A percentile compares a stretch with the other conserved stretches of the same genome.
Conservation (phyloP, 2,329 filamentous ascomycete genomes). For the Harringtonia aguacate region DNA sequence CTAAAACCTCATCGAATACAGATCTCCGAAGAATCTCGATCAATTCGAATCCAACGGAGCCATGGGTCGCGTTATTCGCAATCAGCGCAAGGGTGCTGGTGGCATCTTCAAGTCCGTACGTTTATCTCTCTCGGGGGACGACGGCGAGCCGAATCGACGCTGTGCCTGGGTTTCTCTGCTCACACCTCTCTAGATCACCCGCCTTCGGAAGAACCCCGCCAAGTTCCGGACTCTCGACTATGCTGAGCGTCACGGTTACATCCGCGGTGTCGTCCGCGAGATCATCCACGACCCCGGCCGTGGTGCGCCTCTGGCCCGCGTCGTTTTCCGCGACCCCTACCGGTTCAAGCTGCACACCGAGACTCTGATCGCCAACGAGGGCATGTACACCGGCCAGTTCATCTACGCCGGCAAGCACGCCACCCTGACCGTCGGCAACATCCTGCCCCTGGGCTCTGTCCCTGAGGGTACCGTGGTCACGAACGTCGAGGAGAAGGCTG, state of each 20-base stretch:
- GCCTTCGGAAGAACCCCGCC: slow-evolving; percentile 87
- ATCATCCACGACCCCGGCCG: slow-evolving; percentile 98
- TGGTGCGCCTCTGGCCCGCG: slow-evolving; percentile 94
- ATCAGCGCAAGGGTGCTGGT: slow-evolving; percentile 52
- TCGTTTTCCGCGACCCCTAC: slow-evolving; percentile 97
- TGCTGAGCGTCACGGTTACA: slow-evolving; percentile 94
- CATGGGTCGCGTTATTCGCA: slow-evolving; percentile 38
- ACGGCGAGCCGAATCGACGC: background rate
- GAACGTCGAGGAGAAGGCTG: slow-evolving; percentile 98
- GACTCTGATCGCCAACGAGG: slow-evolving; percentile 99
- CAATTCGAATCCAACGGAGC: slow-evolving; percentile 5
- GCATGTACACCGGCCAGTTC: slow-evolving; percentile 99
- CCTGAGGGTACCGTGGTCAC: slow-evolving; percentile 98
- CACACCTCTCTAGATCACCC: slow-evolving; percentile 53
- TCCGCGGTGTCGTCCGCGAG: slow-evolving; percentile 95
- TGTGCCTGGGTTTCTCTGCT: background rate
- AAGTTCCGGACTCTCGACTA: slow-evolving; percentile 95
- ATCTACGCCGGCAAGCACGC: slow-evolving; percentile 99
- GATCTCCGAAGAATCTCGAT: slow-evolving; percentile 8
- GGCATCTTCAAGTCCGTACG: slow-evolving; percentile 39
- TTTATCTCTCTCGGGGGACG: background rate
- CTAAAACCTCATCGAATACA: slow-evolving; percentile 1
- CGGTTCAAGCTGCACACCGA: slow-evolving; percentile 94
- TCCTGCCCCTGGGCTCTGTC: slow-evolving; percentile 87
- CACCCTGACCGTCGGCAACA: slow-evolving; percentile 90